Evolutionary conservation across 441 rosid species (phyloP), one percentile per base, ranked within the genome.

Genomic region (Raphanus hybrid): DNA sequence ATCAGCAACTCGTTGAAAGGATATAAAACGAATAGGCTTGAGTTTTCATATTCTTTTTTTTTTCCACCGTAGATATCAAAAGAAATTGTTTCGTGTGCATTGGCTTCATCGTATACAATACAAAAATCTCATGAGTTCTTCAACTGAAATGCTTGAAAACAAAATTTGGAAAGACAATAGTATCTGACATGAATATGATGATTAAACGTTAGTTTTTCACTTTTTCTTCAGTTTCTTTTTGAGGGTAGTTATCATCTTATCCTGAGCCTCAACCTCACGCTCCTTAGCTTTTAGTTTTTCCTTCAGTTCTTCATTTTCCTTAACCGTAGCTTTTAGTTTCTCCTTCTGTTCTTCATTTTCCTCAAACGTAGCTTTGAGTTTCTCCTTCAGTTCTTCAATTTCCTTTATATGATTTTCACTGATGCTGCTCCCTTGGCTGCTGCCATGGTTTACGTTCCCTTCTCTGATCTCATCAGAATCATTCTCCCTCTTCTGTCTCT

Each of bases 271-370:
- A 54, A 90, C 75, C 75, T 84, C 79, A 15, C 73, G 58, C 41
- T 86, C 90, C 80, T 87, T 90, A 8, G 80, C 64, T 64, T 70
- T 82, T 57, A 91, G 74, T 67, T 87, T 82, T 63, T 74, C 69
- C 84, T 89, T 85, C 75, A 89, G 78, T 41, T 54, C 80, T 74
- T 87, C 90, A 45, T 89, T 89, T 77, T 84, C 90, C 79, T 81
- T 8, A 6, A 6, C 8, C n/a, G n/a, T n/a, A n/a, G n/a, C n/a
- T n/a, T n/a, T n/a, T n/a, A n/a, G n/a, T n/a, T n/a, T n/a, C n/a
- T n/a, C n/a, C n/a, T n/a, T n/a, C n/a, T n/a, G n/a, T n/a, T n/a
- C n/a, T n/a, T n/a, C n/a, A n/a, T n/a, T n/a, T n/a, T n/a, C n/a
- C n/a, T n/a, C n/a, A n/a, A n/a, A n/a, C 39, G 0, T 35, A 35